Evolutionary conservation across 148 eudicot genomes (phyloP).

Genomic region (Heliosperma pusillum): DNA sequence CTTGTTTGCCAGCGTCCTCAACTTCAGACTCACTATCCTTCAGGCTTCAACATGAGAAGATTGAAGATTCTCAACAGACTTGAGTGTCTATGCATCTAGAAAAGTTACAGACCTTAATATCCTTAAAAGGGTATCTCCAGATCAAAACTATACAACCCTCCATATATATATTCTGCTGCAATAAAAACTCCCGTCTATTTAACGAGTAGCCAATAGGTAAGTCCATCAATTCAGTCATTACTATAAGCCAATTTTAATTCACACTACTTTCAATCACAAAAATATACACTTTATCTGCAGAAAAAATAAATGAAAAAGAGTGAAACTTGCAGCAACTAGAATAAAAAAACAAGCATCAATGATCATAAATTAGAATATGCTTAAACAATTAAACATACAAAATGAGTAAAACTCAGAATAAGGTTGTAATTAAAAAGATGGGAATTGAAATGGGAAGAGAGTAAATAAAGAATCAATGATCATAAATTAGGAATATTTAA

Average conservation of each 20-base stretch:
- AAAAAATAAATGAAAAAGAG: conserved; percentile 2
- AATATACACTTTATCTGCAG: conserved; percentile 4
- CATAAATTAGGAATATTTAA: too few relatives aligned
- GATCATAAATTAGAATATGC: not conserved
- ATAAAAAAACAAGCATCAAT: too few relatives aligned
- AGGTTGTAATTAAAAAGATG: not conserved
- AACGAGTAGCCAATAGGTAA: conserved; percentile 26
- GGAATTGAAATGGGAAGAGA: not conserved
- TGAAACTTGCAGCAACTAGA: not conserved
- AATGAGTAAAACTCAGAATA: not conserved
- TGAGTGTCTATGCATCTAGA: conserved; percentile 26
- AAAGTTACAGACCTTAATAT: conserved; percentile 21
- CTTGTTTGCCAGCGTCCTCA: conserved; percentile 21
- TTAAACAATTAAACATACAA: not conserved
- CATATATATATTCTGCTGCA: conserved; percentile 25
- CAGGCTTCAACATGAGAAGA: conserved; percentile 26
- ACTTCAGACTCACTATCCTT: conserved; percentile 16
- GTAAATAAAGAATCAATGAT: not conserved
- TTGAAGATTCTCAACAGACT: conserved; percentile 32
- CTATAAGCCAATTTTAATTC: not conserved
- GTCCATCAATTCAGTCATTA: conserved; percentile 25
- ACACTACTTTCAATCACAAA: conserved; percentile 5
- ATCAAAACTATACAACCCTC: conserved; percentile 25
- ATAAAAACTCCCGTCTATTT: conserved; percentile 18
- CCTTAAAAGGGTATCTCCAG: conserved; percentile 17